Percentiles rank a stretch among this genome's conserved stretches.
Conservation (phyloP, 179 eudicot genomes). For the Heliamphora pulchella region DNA sequence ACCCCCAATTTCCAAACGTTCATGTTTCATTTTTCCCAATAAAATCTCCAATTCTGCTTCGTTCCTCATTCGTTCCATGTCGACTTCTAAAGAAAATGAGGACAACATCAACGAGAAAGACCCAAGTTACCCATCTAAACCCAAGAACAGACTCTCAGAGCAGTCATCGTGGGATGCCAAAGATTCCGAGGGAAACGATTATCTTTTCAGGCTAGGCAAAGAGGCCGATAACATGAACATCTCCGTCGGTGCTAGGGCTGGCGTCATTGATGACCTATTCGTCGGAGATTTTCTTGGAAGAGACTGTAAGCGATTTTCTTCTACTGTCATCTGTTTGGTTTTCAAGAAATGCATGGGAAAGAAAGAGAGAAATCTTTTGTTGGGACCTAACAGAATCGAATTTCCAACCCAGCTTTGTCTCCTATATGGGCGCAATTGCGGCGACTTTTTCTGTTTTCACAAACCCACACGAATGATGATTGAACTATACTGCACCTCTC, state of each 20-base stretch:
- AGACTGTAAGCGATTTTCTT: slow-evolving; percentile 43
- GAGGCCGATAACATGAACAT: slow-evolving; percentile 91
- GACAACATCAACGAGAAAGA: not conserved
- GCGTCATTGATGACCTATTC: slow-evolving; percentile 80
- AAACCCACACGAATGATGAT: not conserved
- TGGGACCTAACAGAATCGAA: not conserved
- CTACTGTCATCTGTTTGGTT: not conserved
- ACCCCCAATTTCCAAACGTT: slow-evolving; percentile 5
- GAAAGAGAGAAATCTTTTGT: not conserved
- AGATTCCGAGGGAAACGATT: slow-evolving; percentile 73
- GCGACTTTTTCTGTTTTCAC: not conserved
- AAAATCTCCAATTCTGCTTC: slow-evolving; percentile 1
- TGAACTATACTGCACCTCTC: not conserved
- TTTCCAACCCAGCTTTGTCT: not conserved
- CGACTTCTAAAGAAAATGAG: slow-evolving; percentile 12
- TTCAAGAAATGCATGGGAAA: not conserved
- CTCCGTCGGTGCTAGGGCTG: slow-evolving; percentile 86
- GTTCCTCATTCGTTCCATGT: not conserved
- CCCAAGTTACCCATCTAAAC: not conserved
- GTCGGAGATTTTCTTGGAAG: slow-evolving; percentile 75
- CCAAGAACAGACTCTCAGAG: slow-evolving; percentile 53
- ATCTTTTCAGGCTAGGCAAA: slow-evolving; percentile 74
- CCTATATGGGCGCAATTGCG: too few relatives aligned
- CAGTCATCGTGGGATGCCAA: slow-evolving; percentile 93
- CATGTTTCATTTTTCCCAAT: not conserved